Percentiles rank a stretch among this genome's conserved stretches.
Conservation (phyloP, 2,329 filamentous ascomycete genomes). For the Fusarium metavorans region DNA sequence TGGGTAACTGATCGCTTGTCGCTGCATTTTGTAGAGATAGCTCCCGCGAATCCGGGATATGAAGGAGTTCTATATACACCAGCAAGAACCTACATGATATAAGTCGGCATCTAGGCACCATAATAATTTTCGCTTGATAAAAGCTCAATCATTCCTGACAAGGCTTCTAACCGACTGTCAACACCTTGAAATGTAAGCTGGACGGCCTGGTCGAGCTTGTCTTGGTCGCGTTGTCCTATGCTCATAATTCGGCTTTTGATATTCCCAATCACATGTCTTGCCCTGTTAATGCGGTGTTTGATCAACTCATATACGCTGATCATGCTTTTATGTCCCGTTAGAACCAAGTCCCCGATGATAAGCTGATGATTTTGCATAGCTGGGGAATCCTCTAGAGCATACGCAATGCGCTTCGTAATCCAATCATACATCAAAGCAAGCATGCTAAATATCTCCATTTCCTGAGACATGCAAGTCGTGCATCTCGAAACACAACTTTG, state of each 20-base stretch:
- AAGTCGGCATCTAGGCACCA: neutral
- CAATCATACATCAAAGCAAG: slow-evolving; percentile 9
- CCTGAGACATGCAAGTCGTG: slow-evolving; percentile 2
- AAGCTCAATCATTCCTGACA: slow-evolving; percentile 6
- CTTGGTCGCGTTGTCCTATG: slow-evolving; percentile 2
- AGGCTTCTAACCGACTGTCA: slow-evolving; percentile 1
- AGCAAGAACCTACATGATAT: neutral
- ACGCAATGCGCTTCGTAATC: slow-evolving; percentile 5
- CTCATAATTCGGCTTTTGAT: neutral
- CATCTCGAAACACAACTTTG: slow-evolving; percentile 4
- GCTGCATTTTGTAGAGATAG: neutral
- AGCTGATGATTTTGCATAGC: slow-evolving; percentile 8
- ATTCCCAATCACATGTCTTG: neutral
- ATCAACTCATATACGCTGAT: slow-evolving; percentile 3
- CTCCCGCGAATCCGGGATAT: neutral
- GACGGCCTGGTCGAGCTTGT: neutral
- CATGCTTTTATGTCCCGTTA: slow-evolving; percentile 1
- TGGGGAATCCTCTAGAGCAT: neutral
- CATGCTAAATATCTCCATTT: slow-evolving; percentile 1
- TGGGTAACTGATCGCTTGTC: neutral
- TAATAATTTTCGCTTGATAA: neutral
- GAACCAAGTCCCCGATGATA: slow-evolving; percentile 1
- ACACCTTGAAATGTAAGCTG: slow-evolving; percentile 4
- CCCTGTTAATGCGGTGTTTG: neutral
- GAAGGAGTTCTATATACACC: neutral